Evolutionary conservation across 495 filamentous ascomycete genomes (phyloP), one percentile per base, ranked within the genome.

Genomic region (Hamigera avellanea): DNA sequence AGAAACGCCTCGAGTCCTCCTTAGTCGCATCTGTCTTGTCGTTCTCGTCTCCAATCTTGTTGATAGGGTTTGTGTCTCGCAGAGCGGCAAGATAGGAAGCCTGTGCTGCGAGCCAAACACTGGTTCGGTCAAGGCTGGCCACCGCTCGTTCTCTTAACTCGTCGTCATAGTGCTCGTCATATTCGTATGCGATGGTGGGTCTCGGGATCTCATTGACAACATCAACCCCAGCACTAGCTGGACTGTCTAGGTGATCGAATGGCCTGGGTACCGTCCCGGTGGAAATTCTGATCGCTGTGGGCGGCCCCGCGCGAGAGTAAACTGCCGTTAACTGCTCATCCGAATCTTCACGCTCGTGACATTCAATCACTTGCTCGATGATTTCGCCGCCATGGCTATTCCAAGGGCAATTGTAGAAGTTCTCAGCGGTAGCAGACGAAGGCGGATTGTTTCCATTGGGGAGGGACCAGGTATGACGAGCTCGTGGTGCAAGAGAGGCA

Each of bases 351-450:
- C 64, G 66, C 18, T 61, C 56, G n/a, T 59, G 65, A 26, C 80
- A 56, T 39, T 86, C 77, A 14, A 87, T 53, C 8, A 83, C 66
- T 8, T 75, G 79, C 50, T 87, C 81, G 8, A 86, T 64, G 23
- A 83, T 40, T 19, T 73, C 53, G 16, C 62, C 59, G 13, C 64
- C 52, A 35, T 53, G 56, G 23, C 45, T 56, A 18, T 53, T 64
- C 79, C 86, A 94, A 9, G 87, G 87, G 15, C 73, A 61, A 37
- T 76, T 76, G 65, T 95, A 94, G 41, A 95, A 95, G 8, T 76
- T 72, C 44, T 89, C 81, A 9, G 86, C 85, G 17, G 76, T 83
- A 19, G 81, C 82, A 2, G 84, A 86, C 1, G 84, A 80, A 0
- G 81, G 83, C 2, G 70, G 73, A n/a, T 67, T 60, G 15, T 53